These are phyloP conservation scores for Arthrobotrys megalospora DNA, from an alignment of 2,329 filamentous ascomycete genomes.

Conservation along the genomic window DNA sequence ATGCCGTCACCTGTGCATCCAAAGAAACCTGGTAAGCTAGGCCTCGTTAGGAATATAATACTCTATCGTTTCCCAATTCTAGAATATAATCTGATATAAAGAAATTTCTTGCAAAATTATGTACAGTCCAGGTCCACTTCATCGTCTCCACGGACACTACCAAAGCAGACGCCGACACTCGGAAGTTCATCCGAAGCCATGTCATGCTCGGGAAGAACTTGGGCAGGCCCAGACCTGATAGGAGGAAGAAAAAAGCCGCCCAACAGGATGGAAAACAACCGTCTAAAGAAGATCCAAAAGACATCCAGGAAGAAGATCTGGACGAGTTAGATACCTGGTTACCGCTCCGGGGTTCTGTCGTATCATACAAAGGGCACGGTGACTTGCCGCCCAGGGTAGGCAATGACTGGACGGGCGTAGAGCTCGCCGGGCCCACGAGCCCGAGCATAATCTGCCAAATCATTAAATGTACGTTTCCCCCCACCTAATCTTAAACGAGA, in stretches of 20 bases:
- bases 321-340: constrained; percentile 11
- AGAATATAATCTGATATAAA: constrained; percentile 19
- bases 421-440: constrained; percentile 65
- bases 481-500: not conserved
- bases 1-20: constrained; percentile 30
- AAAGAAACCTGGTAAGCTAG: constrained; percentile 48
- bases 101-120: not conserved
- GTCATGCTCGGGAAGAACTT: constrained; percentile 69
- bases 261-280: constrained; percentile 32
- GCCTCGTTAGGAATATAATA: constrained; percentile 8
- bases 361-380: not conserved
- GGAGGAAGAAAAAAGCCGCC: constrained; percentile 43
- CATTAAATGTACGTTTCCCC: constrained; percentile 64
- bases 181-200: constrained; percentile 68
- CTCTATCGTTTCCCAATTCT: not conserved
- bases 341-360: not conserved
- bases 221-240: constrained; percentile 63
- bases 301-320: not conserved
- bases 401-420: constrained; percentile 63
- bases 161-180: constrained; percentile 65
- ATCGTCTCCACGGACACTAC: constrained; percentile 65
- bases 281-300: constrained; percentile 24
- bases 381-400: constrained; percentile 49
- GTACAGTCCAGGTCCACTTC: constrained; percentile 64
- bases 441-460: constrained; percentile 63